Evolutionary conservation across 768 basidiomycete species (phyloP).

Genomic region (Boletus tomentosulus): DNA sequence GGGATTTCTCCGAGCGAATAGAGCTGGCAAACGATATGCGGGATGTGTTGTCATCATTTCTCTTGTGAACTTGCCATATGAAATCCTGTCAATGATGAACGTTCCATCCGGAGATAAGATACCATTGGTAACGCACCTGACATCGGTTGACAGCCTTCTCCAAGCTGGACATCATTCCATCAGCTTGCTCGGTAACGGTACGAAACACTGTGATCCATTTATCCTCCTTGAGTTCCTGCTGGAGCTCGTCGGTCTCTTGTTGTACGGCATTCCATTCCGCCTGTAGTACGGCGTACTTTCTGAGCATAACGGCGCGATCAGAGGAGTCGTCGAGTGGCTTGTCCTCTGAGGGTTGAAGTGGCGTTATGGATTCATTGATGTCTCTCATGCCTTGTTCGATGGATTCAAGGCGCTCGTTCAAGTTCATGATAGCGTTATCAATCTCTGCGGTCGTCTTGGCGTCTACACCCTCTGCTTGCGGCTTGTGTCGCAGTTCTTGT

Average conservation of each 20-base stretch:
- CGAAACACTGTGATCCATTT: slow-evolving; percentile 96
- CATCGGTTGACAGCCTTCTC: slow-evolving; percentile 91
- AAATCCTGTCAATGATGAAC: slow-evolving; percentile 55
- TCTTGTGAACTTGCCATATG: slow-evolving; percentile 75
- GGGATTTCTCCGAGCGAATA: slow-evolving; percentile 47
- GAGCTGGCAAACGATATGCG: slow-evolving; percentile 42
- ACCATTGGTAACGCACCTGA: slow-evolving; percentile 52
- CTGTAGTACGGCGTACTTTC: slow-evolving; percentile 70
- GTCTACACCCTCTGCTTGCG: slow-evolving; percentile 53
- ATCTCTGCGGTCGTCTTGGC: slow-evolving; percentile 64
- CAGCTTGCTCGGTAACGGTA: slow-evolving; percentile 90
- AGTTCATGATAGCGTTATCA: slow-evolving; percentile 73
- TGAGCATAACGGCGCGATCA: slow-evolving; percentile 44
- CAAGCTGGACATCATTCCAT: slow-evolving; percentile 95
- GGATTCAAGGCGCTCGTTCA: slow-evolving; percentile 75
- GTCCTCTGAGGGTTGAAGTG: slow-evolving; percentile 46
- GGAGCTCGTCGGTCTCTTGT: slow-evolving; percentile 72
- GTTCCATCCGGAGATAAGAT: not conserved
- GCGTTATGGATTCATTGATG: slow-evolving; percentile 62
- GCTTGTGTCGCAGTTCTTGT: slow-evolving; percentile 88
- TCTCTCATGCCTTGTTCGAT: slow-evolving; percentile 69
- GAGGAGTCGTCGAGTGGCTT: slow-evolving; percentile 46
- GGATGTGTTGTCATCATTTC: slow-evolving; percentile 44
- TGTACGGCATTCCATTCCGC: slow-evolving; percentile 81
- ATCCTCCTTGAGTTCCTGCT: slow-evolving; percentile 94